Base-by-base conservation (phyloP, 73 alveolate species). In the Paramecium primaurelia region DNA sequence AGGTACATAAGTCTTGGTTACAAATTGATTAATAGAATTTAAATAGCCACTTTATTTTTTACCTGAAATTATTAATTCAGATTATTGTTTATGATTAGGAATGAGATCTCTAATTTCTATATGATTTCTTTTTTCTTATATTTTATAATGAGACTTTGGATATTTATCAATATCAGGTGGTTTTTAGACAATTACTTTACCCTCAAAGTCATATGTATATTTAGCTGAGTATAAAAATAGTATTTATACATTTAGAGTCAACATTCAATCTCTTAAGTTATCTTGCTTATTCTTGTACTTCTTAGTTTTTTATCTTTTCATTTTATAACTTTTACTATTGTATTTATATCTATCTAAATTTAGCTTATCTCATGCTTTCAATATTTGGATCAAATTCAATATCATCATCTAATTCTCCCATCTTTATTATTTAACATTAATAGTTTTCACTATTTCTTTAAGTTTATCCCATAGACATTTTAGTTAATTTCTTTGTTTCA, bases 81-180 rank as follows among this genome's bases (percentile, higher is more conserved):
- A 77, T 77, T 42, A 20, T 8, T 20, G 14, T 38, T 77, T 77
- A 38, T 42, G 89, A 38, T 77, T 22, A 38, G 89, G 89, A 38
- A 26, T 34, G 10, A 40, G 37, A 18, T 77, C 89, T 42, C 69
- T 77, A 2, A 77, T 71, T 77, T 77, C 89, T 8, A 77, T 20
- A 18, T 14, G 40, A 38, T 30, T 77, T 6, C 71, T 40, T 30
- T 77, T 77, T 42, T 77, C 89, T 34, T 77, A 4, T 6, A 77
- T 30, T 3, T 42, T 34, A n/a, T 77, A 37, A 38, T 26, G 37
- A 14, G 89, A 77, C 40, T 77, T 77, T 8, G 89, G 89, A 44
- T 77, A 77, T 77, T 40, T 36, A 16, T 77, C 89, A 6, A 77
- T 77, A 42, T 77, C 89, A 34, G 89, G 89, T 40, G 89, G 71